phyloP scores from a whole-genome alignment of 176 grass and related monocot genomes.

The Themeda triandra region DNA sequence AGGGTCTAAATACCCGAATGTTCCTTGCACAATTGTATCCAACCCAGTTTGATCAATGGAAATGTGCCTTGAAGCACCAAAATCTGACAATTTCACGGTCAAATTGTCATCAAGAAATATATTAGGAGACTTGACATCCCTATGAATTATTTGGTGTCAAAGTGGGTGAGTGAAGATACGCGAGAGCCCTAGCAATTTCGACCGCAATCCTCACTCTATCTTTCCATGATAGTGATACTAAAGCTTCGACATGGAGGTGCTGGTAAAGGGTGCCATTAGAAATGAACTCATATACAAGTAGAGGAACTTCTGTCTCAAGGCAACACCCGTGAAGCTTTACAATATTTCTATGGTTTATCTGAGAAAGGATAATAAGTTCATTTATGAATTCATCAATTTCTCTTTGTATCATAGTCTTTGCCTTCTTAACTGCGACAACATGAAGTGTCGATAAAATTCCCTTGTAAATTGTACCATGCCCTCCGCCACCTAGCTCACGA shows the following conservation, averaged over 20 bases:
- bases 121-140: too few species aligned
- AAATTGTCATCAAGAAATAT: too few species aligned
- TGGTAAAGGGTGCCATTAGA: not conserved
- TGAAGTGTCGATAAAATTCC: not conserved
- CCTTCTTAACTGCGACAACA: not conserved
- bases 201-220: not conserved
- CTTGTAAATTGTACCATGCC: not conserved
- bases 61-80: too few species aligned
- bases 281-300: not conserved
- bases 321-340: not conserved
- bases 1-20: not conserved
- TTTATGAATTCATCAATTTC: not conserved
- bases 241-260: not conserved
- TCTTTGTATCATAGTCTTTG: not conserved
- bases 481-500: not conserved
- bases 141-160: too few species aligned
- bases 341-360: not conserved
- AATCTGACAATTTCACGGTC: too few species aligned
- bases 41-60: not conserved
- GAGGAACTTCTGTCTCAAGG: not conserved
- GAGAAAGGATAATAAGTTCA: not conserved
- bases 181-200: not conserved
- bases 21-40: not conserved
- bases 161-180: not conserved
- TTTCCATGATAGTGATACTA: not conserved